Base-by-base conservation (phyloP, 495 filamentous ascomycete species). In the Pyrenula aspistea region DNA sequence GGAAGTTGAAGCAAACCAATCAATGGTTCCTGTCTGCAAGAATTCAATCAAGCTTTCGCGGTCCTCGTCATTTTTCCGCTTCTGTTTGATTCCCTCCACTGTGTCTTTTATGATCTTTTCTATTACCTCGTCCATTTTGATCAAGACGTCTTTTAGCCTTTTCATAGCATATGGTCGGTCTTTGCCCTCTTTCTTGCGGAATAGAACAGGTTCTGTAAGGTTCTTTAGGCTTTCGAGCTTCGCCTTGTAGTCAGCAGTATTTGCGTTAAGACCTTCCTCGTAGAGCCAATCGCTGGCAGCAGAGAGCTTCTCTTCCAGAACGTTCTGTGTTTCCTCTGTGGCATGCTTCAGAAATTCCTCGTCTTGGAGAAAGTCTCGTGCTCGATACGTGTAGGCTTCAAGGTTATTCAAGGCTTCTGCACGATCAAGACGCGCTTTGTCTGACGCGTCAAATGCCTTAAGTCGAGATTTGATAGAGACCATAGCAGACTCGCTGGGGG, bases 331-430 rank as follows among this genome's bases (percentile, higher is more conserved):
- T 21, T 79, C 77, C 1, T 76, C 67, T 51, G 84, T 91, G 51
- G 90, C 82, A 12, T 77, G 82, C 11, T 73, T 76, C 48, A 84
- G 71, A 68, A 96, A 96, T 15, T 77, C 78, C 56, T 86, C 81
- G 59, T 87, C 83, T 15, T 86, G 83, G 10, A 94, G 69, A 20
- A 91, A 73, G 69, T 96, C 94, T 2, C 90, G 84, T 48, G 85
- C 81, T 58, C 82, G 84, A 77, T 99, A 99, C 49, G 91, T 95
- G 68, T 87, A 95, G n/a, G 79, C 83, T 68, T 99, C 93, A 23
- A 99, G 82, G 62, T 87, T 84, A 72, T 99, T 99, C 24, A 96
- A 73, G 10, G 88, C 80, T 68, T 96, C 93, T 67, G 96, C 91
- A 25, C 92, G 85, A 50, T 83, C 73, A 49, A 83, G 69, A 24